Evolutionary conservation across 495 filamentous ascomycete genomes (phyloP).

Genomic region (Neurospora sp.): DNA sequence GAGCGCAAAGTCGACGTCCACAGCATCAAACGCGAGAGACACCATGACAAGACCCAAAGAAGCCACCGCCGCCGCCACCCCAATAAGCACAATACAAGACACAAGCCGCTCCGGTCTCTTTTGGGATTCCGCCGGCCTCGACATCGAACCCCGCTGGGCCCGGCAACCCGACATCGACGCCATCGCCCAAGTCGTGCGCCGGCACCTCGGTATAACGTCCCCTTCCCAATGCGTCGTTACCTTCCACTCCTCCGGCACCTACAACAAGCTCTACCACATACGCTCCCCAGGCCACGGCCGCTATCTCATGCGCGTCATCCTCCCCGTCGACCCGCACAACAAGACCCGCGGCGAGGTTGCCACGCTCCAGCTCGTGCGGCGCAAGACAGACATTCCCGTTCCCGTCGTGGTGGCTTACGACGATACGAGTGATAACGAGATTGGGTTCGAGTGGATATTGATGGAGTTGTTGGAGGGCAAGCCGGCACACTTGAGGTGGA

Average conservation of each 20-base stretch:
- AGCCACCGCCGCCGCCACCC: not conserved
- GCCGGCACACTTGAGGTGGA: slow-evolving; percentile 32
- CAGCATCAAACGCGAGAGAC: not conserved
- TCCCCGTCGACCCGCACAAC: slow-evolving; percentile 43
- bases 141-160: slow-evolving; percentile 17
- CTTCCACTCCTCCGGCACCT: slow-evolving; percentile 19
- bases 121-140: slow-evolving; percentile 18
- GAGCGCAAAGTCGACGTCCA: not conserved
- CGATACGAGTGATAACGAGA: slow-evolving; percentile 30
- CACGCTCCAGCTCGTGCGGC: slow-evolving; percentile 38
- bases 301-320: slow-evolving; percentile 38
- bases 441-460: slow-evolving; percentile 53
- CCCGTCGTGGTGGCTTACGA: slow-evolving; percentile 41
- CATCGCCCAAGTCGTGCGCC: slow-evolving; percentile 16
- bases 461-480: slow-evolving; percentile 40
- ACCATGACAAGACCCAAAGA: not conserved
- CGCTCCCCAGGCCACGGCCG: slow-evolving; percentile 6
- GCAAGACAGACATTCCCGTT: slow-evolving; percentile 40
- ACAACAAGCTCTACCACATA: slow-evolving; percentile 30
- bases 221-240: slow-evolving; percentile 8
- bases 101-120: slow-evolving; percentile 16
- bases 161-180: slow-evolving; percentile 19
- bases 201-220: slow-evolving; percentile 10
- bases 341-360: slow-evolving; percentile 48
- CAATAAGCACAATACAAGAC: slow-evolving; percentile 13